Percentiles rank a stretch among this genome's conserved stretches.
Evolutionary conservation across 208 protist species (phyloP).

Genomic region (Herpetomonas samuelpessoai): DNA sequence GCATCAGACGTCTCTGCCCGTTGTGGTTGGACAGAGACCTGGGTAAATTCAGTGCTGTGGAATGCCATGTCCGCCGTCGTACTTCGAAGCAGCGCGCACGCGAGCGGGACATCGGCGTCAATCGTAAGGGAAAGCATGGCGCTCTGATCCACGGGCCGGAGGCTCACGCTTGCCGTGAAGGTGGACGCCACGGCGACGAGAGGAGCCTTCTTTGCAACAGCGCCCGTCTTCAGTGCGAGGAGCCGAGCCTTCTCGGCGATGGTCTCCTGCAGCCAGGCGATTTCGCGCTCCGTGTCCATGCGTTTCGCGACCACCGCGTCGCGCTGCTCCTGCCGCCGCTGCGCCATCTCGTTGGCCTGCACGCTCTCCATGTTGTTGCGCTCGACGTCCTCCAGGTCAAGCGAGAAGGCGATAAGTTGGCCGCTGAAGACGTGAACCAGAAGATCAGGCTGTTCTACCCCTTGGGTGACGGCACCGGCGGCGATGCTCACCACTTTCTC

Average conservation of each 20-base stretch:
- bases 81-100: conserved; percentile 49
- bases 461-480: conserved; percentile 56
- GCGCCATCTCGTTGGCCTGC: conserved; percentile 15
- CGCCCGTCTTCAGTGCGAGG: conserved; percentile 28
- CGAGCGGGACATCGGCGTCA: conserved; percentile 53
- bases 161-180: conserved; percentile 49
- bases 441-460: conserved; percentile 37
- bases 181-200: conserved; percentile 58
- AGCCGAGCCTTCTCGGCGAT: conserved; percentile 41
- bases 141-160: conserved; percentile 41
- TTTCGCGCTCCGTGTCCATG: conserved; percentile 32
- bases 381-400: conserved; percentile 28
- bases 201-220: conserved; percentile 13
- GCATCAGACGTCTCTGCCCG: conserved; percentile 1
- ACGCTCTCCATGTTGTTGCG: conserved; percentile 18
- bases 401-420: conserved; percentile 54
- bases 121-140: conserved; percentile 59
- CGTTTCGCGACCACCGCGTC: conserved; percentile 26
- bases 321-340: too few relatives aligned
- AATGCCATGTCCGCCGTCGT: conserved; percentile 34
- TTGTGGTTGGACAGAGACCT: too few relatives aligned
- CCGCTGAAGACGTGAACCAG: conserved; percentile 84
- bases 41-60: conserved; percentile 31
- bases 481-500: conserved; percentile 66
- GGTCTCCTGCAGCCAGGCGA: conserved; percentile 35